Evolutionary conservation across 805 yeast species (phyloP), one percentile per base, ranked within the genome.

Genomic region (Maudiozyma saulgeensis): DNA sequence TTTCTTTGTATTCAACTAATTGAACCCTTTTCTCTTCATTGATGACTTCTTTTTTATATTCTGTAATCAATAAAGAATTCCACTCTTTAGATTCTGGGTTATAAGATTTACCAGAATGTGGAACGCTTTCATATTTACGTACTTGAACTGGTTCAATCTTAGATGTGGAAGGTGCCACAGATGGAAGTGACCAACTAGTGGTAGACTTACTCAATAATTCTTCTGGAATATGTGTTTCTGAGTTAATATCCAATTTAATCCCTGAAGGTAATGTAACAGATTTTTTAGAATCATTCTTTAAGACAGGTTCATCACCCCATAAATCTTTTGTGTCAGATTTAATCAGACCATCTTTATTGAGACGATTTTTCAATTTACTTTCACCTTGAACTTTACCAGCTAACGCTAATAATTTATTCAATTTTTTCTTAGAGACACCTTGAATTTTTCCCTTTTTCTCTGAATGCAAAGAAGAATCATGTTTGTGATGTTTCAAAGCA

Each of bases 41-140:
- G 45, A 77, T 73, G 59, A 80, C 78, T 60, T 88, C 95, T 48
- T 73, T 71, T 47, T 64, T 74, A 57, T 75, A 82, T 67, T 89
- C 97, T 48, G 73, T 70, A 47, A 78, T 71, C 47, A 93, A 78
- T 56, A 90, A 74, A 18, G 66, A 68, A 57, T 80, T 80, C 99
- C 99, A 93, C 26, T 85, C 79, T 49, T 82, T 84, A 54, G 82
- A 72, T 12, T 91, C 76, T 25, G 99, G 99, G 63, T 93, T 93
- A 41, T 67, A 93, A 2, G 98, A 90, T 64, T 84, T 86, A 49
- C 98, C 98, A 1, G 83, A 93, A 58, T 83, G 82, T 12, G 96
- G 89, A 3, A 81, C 49, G 1, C 56, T 65, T 18, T 73, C 81
- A 44, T 69, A 58, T n/a, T 74, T 74, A 50, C 72, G 75, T 16